Percentiles rank a stretch among this genome's conserved stretches.
Evolutionary conservation across 1,284 basidiomycete species (phyloP).

Genomic region (Volvariella volvacea): DNA sequence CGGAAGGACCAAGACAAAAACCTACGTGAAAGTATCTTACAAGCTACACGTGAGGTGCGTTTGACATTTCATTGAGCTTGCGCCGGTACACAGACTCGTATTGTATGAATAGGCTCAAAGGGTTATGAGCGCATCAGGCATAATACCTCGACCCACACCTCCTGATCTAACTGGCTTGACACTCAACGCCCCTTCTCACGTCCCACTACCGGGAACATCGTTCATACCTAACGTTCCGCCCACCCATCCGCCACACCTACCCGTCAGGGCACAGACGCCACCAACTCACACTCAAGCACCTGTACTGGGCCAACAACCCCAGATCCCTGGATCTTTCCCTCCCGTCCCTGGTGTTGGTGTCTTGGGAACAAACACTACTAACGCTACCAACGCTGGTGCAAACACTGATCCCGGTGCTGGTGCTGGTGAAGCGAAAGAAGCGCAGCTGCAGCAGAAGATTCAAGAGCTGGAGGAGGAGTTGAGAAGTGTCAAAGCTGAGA

Average conservation of each 20-base stretch:
- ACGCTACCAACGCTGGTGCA: no score
- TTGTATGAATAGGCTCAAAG: slow-evolving; percentile 54
- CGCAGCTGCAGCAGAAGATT: slow-evolving; percentile 58
- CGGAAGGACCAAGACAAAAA: slow-evolving; percentile 73
- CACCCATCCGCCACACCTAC: no score
- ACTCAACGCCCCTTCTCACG: slow-evolving; percentile 42
- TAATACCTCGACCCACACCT: slow-evolving; percentile 37
- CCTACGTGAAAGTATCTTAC: slow-evolving; percentile 69
- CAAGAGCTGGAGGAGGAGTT: slow-evolving; percentile 79
- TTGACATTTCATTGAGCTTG: slow-evolving; percentile 4
- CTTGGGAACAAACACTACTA: no score
- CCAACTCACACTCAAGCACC: no score
- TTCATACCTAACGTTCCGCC: no score
- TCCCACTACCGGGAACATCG: slow-evolving; percentile 2
- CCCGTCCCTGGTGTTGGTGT: no score
- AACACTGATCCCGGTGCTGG: no score
- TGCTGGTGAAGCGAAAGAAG: slow-evolving; percentile 47
- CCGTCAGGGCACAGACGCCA: no score
- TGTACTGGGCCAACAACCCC: no score
- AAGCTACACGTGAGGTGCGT: slow-evolving; percentile 69
- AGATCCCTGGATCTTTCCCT: no score
- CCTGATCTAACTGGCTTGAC: slow-evolving; percentile 48
- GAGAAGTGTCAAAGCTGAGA: slow-evolving; percentile 55
- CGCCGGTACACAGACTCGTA: background rate
- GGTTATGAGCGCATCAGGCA: slow-evolving; percentile 59